Evolutionary conservation across 1,284 basidiomycete species (phyloP).

Genomic region (Puccinia novopanici): DNA sequence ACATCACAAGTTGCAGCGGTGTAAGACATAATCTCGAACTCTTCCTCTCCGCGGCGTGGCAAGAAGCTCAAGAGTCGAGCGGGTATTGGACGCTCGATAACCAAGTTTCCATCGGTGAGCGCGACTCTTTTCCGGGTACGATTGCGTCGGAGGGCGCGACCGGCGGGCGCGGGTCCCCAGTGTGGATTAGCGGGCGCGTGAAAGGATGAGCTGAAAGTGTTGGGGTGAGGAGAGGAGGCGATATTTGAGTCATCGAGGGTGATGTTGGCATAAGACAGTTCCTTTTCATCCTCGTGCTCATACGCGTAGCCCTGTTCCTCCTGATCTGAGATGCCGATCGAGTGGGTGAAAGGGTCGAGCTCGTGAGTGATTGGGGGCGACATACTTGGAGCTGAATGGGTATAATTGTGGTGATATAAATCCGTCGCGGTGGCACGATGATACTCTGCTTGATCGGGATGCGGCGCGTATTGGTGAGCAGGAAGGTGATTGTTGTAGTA

Average conservation of each 20-base stretch:
- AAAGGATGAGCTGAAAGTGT: not conserved
- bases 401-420: not conserved
- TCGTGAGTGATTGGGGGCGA: slow-evolving; percentile 16
- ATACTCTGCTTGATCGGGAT: not conserved
- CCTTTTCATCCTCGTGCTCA: slow-evolving; percentile 32
- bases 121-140: slow-evolving; percentile 61
- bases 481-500: not conserved
- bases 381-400: not conserved
- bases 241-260: not conserved
- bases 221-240: not conserved
- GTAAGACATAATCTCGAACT: slow-evolving; percentile 77
- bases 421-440: not conserved
- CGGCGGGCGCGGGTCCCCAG: slow-evolving; percentile 80
- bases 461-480: not conserved
- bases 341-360: slow-evolving; percentile 13
- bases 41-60: slow-evolving; percentile 75
- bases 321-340: slow-evolving; percentile 15
- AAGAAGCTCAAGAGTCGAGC: slow-evolving; percentile 73
- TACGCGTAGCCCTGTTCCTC: slow-evolving; percentile 27
- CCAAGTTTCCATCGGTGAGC: slow-evolving; percentile 76
- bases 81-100: slow-evolving; percentile 80
- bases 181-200: slow-evolving; percentile 60
- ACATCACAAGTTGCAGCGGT: slow-evolving; percentile 84
- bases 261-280: slow-evolving; percentile 20
- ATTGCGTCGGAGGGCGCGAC: slow-evolving; percentile 70